Evolutionary conservation across 1,139 yeast species (phyloP), one percentile per base, ranked within the genome.

Genomic region (Debaryomyces sp.): DNA sequence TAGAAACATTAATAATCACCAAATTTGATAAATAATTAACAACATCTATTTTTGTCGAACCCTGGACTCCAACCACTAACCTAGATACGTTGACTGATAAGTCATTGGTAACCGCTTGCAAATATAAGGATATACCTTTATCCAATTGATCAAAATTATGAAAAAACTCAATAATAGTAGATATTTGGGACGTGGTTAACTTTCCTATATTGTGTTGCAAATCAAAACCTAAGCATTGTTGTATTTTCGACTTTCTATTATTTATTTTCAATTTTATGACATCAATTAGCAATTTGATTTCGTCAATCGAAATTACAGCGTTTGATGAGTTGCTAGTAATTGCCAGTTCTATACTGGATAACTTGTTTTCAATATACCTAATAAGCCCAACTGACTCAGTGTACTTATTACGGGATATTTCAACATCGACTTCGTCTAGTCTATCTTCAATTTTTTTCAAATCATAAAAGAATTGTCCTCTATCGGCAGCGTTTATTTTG

Each of bases 391-490:
- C 85, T 0, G 88, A 83, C 44, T 74, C 81, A 22, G 69, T 67
- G 58, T 77, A 84, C 51, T 77, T 76, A 50, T 83, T 80, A 58
- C 84, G 87, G 6, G 89, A 85, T 29, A 86, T 77, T 50, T 77
- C 75, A 24, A 84, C 81, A 60, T 87, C 94, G 29, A 85, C 75
- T 51, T 85, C 89, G 52, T 85, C 88, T 27, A 87, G 72, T 44
- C 77, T 70, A 47, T 84, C 88, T 54, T 85, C 89, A 37, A 84
- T 73, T 42, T 76, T 73, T 46, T 82, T 79, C 48, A 84, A 71
- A 22, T 73, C 79, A 39, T 62, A 60, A 54, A 76, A 75, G 47
- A 69, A 64, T 50, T 71, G 67, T 42, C 66, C 61, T 52, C 62
- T 69, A 29, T 63, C 64, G 34, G 50, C 50, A 24, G 52, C 50